A percentile compares a stretch with the other conserved stretches of the same genome.
phyloP scores from a whole-genome alignment of 1,139 yeast genomes.

The Magnusiomyces fungicola region DNA sequence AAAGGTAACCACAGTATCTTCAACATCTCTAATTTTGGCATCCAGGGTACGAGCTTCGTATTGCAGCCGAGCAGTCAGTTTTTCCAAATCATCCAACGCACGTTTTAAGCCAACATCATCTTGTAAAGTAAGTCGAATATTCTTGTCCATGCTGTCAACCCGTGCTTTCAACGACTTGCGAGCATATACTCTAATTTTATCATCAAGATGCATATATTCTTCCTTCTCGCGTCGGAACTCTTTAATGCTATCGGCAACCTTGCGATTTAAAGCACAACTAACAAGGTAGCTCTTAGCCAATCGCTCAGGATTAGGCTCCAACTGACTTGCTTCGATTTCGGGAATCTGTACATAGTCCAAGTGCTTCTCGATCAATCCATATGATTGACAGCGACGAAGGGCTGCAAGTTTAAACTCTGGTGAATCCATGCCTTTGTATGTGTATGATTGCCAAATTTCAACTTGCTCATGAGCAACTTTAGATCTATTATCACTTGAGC shows the following conservation, averaged over 20 bases:
- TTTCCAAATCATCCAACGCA: constrained; percentile 56
- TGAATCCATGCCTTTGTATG: not conserved
- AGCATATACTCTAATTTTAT: not conserved
- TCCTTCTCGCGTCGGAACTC: not conserved
- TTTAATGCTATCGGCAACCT: not conserved
- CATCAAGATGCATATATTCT: not conserved
- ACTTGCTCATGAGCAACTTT: not conserved
- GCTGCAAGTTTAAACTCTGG: constrained; percentile 10
- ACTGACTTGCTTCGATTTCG: not conserved
- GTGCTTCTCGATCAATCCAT: constrained; percentile 10
- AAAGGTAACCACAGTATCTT: constrained; percentile 55
- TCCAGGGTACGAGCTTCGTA: constrained; percentile 72
- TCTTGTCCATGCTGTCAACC: constrained; percentile 17
- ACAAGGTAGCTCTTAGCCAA: not conserved
- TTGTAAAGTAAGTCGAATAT: constrained; percentile 19
- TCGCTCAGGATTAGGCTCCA: not conserved
- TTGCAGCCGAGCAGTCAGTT: constrained; percentile 65
- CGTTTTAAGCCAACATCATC: constrained; percentile 32
- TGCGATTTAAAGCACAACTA: not conserved
- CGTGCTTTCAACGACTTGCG: not conserved
- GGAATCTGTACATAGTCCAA: constrained; percentile 4
- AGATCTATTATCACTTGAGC: not conserved
- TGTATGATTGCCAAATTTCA: constrained; percentile 2
- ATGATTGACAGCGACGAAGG: constrained; percentile 13
- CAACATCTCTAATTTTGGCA: constrained; percentile 73